Evolutionary conservation across 1,139 yeast genomes (phyloP), one percentile per base, ranked within the genome.

Genomic region (Pichia sp.): DNA sequence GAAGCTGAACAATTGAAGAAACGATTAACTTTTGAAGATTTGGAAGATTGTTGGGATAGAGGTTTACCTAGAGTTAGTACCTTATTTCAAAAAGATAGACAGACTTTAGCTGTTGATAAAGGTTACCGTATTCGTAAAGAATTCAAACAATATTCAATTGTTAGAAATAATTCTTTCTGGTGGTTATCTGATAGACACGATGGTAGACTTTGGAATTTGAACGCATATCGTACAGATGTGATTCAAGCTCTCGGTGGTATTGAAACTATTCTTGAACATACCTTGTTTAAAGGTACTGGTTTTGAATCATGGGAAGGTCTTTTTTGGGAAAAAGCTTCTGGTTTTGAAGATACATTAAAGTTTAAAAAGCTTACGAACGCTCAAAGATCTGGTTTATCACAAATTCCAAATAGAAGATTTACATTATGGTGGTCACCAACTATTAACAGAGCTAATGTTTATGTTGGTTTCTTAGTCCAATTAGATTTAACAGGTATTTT

Each of bases 401-500:
- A 93, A 64, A 91, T 93, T 55, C 99, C 99, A 4, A 93, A 93
- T 60, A 81, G 99, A 62, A 74, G 99, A 35, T 93, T 93, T 59
- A 93, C 98, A 0, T 67, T 93, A 33, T 93, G 99, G 99, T 93
- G 99, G 99, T 88, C 97, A 1, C 99, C 99, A 7, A 93, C 99
- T 1, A 93, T 93, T 52, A 93, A 93, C 55, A 76, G 99, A 52
- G 98, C 98, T 5, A 91, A 93, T 56, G 98, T 93, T 20, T 93
- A 93, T 57, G 97, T 93, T 45, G 99, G 99, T 27, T 93, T 91
- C 67, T 72, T 88, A 59, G 98, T 93, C 25, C 99, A 93, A 61
- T 70, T 93, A 33, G 99, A 93, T 64, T 69, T 93, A 55, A 93
- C 99, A 0, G 99, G 98, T 55, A 91, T 93, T 26, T 91, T 91